Base-by-base conservation (phyloP, 2,329 filamentous ascomycete species). In the Diaporthe amygdali region DNA sequence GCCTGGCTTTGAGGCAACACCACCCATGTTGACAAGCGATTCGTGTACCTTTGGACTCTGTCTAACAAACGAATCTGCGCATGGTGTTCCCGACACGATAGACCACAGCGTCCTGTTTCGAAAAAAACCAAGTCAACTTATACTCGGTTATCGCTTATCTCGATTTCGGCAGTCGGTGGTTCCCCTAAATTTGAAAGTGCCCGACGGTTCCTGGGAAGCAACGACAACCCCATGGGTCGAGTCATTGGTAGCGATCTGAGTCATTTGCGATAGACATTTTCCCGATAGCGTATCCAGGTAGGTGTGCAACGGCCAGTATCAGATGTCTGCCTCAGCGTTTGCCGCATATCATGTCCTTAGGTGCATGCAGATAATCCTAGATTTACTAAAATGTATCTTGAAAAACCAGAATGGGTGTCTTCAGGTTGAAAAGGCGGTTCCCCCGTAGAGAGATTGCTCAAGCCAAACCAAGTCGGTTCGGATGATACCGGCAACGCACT, bases 1-100 rank as follows among this genome's bases (percentile, higher is more conserved):
- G 20, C 56, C 49, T 3, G 63, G 44, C 10, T 17, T 30, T 20
- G 44, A 54, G 54, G 77, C 8, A 37, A 54, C 44, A 8, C 46
- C 44, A 20, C 44, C 63, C 63, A 54, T 54, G 17, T 27, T 27
- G 10, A 32, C 5, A 30, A 30, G 12, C 34, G 25, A 46, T 8
- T 22, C 4, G 17, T 32, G 22, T 44, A 0, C 25, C 17, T 10
- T 30, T 46, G n/a, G 17, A 32, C 9, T 17, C 17, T 5, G 15
- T 14, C 27, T 4, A 32, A 2, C 5, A 6, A n/a, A 30, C 25
- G 27, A 12, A 8, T 12, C 2, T 8, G n/a, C n/a, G 10, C 17
- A 44, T 61, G 8, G n/a, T 22, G 17, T 9, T 10, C 12, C 8
- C 37, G 10, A 12, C 8, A n/a, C 37, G 37, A 8, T 22, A 4